Evolutionary conservation across 345 rosid species (phyloP).

Genomic region (Populus simonii): DNA sequence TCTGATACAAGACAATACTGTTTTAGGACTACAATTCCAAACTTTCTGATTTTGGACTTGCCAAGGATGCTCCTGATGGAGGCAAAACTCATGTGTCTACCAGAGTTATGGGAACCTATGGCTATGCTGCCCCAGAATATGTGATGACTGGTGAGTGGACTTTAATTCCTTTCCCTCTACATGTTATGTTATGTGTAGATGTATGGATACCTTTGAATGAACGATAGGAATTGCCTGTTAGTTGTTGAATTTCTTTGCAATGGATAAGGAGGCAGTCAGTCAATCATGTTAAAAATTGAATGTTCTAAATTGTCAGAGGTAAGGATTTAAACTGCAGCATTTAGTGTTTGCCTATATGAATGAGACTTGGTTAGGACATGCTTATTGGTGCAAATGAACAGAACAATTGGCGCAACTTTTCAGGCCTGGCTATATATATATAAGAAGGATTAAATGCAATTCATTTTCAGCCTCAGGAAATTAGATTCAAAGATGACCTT

Average conservation of each 20-base stretch:
- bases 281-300: background rate
- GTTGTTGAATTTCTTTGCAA: background rate
- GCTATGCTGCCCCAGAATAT: constrained; percentile 46
- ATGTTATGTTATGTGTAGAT: background rate
- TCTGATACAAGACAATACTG: background rate
- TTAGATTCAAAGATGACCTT: background rate
- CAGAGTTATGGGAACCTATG: constrained; percentile 47
- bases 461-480: background rate
- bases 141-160: constrained; percentile 37
- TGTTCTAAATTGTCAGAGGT: background rate
- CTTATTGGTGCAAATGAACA: background rate
- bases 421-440: background rate
- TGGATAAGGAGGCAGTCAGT: background rate
- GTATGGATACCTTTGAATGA: background rate
- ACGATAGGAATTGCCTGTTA: background rate
- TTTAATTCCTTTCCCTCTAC: background rate
- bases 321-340: background rate
- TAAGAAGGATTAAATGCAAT: too few relatives aligned
- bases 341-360: background rate
- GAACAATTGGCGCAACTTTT: background rate
- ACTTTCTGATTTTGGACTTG: constrained; percentile 48
- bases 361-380: background rate
- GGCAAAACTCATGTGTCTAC: constrained; percentile 45
- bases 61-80: constrained; percentile 45
- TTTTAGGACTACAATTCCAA: constrained; percentile 42